phyloP scores from a whole-genome alignment of 805 yeast genomes.

The Phaffomyces thermotolerans region DNA sequence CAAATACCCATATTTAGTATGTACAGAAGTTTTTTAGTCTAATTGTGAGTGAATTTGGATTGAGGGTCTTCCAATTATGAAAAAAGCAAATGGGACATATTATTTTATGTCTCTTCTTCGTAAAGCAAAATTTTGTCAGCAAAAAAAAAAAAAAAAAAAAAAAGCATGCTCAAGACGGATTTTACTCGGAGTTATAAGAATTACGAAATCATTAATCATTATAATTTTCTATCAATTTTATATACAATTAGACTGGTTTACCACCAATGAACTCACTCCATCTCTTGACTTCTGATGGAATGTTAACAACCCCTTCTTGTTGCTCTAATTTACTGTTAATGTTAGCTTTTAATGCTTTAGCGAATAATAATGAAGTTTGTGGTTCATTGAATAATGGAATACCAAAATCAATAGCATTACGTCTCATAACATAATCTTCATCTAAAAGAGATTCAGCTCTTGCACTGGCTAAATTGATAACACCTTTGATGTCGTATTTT shows the following conservation, averaged over 20 bases:
- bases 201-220: background rate
- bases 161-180: too few species aligned
- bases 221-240: background rate
- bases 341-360: slow-evolving; percentile 71
- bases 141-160: too few species aligned
- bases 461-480: slow-evolving; percentile 84
- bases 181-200: too few species aligned
- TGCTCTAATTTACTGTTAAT: slow-evolving; percentile 47
- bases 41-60: too few species aligned
- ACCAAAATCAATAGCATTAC: slow-evolving; percentile 98
- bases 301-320: slow-evolving; percentile 36
- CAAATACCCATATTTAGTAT: background rate
- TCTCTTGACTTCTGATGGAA: slow-evolving; percentile 83
- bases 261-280: slow-evolving; percentile 98
- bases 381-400: slow-evolving; percentile 97
- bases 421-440: slow-evolving; percentile 95
- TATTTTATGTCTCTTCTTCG: background rate
- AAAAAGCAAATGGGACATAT: background rate
- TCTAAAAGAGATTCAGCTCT: slow-evolving; percentile 83
- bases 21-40: too few species aligned
- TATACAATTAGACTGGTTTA: slow-evolving; percentile 53
- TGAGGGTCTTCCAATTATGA: too few species aligned
- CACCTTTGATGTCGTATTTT: slow-evolving; percentile 74
- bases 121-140: background rate
- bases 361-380: slow-evolving; percentile 81